Percentiles rank a stretch among this genome's conserved stretches.
phyloP scores from a whole-genome alignment of 495 filamentous ascomycete species.

The Daldinia childiae region DNA sequence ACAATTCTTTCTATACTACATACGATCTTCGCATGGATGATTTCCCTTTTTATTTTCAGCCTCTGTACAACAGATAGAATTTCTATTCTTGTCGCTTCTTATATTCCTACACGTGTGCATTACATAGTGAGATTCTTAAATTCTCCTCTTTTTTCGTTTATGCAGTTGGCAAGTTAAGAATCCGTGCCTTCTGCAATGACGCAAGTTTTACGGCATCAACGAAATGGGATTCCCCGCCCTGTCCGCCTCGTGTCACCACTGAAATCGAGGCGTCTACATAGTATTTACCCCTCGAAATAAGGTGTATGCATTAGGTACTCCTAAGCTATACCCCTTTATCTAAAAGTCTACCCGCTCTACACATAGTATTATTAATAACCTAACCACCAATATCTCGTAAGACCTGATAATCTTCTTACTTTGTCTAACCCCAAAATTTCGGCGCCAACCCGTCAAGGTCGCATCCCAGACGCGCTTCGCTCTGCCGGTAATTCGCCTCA shows the following conservation, averaged over 20 bases:
- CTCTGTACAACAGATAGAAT: conserved; percentile 8
- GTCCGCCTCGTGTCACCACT: neutral
- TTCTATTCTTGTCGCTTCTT: conserved; percentile 8
- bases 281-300: neutral
- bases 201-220: conserved; percentile 40
- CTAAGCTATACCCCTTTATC: neutral
- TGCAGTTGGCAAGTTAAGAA: neutral
- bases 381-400: neutral
- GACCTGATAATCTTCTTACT: neutral
- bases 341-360: neutral
- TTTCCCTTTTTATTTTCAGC: neutral
- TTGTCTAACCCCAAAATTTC: conserved; percentile 6
- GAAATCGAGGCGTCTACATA: neutral
- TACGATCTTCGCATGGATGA: neutral
- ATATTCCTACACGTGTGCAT: conserved; percentile 3
- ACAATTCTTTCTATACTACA: conserved; percentile 1
- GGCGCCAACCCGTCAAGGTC: conserved; percentile 20
- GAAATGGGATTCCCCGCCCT: conserved; percentile 1
- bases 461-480: conserved; percentile 24
- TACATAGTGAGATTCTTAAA: neutral
- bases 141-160: conserved; percentile 5
- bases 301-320: neutral
- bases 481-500: conserved; percentile 38
- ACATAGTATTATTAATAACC: neutral
- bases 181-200: conserved; percentile 21